Evolutionary conservation across 495 filamentous ascomycete species (phyloP), one percentile per base, ranked within the genome.

Genomic region (Penicillium cinerascens): DNA sequence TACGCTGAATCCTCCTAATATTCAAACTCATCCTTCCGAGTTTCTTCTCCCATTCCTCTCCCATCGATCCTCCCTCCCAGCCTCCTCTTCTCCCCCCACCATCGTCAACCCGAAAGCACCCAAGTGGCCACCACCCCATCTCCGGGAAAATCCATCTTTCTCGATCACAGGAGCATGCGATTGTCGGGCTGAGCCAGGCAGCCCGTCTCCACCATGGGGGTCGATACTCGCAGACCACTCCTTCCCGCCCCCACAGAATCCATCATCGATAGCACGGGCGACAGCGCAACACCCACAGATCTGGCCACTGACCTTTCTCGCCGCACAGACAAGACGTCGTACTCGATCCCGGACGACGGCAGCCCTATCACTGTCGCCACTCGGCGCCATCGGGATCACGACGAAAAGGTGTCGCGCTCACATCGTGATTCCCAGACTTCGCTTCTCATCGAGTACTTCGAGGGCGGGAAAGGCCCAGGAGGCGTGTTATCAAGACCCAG

Each of bases 361-460:
- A 91, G 88, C 54, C 88, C 89, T 36, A 81, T 97, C 58, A 97
- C 88, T 46, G 92, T 97, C 60, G 60, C 85, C 61, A 92, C 91
- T 52, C 75, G 78, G 53, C 81, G 80, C 55, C 72, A 74, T 44
- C 82, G 78, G 60, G 80, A 79, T 46, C 67, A 70, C 43, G 72
- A 74, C 47, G 75, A 77, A 57, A 78, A 76, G 52, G 66, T 76
- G 58, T 73, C 78, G 56, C 71, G 60, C 50, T 70, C 78, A 49
- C 66, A 76, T 20, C 74, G 80, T 35, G 78, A 83, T 48, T 93
- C 89, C 42, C 91, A 95, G 68, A 96, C 93, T 37, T 95, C 90
- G 44, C 80, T 99, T 44, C 77, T 99, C 64, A 99, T 99, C 64
- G 93, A 99, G 71, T 97, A 97, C 69, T 99, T 97, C 65, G 92